These are phyloP conservation scores for Fusarium keratoplasticum DNA, from an alignment of 2,329 filamentous ascomycete species.

Conservation along the genomic window DNA sequence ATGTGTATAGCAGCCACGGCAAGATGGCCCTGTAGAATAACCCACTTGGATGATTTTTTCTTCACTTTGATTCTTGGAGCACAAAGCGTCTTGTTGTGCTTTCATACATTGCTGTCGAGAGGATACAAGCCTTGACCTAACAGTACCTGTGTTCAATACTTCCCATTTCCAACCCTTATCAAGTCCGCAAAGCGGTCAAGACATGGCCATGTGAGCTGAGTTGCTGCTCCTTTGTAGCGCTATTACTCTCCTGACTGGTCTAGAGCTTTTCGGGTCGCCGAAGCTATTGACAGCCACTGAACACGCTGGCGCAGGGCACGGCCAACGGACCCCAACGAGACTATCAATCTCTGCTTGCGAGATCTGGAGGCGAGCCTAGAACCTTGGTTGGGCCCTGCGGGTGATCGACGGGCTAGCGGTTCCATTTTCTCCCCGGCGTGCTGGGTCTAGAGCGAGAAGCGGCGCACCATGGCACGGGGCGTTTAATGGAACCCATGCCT, in stretches of 20 bases:
- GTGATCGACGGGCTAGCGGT: background rate
- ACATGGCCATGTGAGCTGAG: background rate
- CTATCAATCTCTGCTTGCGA: background rate
- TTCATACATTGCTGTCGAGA: background rate
- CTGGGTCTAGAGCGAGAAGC: background rate
- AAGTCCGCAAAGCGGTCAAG: background rate
- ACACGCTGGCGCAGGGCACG: background rate
- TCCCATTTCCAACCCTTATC: background rate
- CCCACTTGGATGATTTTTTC: background rate
- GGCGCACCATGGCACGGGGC: background rate
- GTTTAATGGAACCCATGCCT: background rate
- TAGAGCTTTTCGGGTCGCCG: background rate
- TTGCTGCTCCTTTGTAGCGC: background rate
- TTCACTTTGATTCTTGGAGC: background rate
- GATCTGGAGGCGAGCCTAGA: background rate
- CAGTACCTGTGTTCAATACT: background rate
- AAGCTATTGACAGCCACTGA: background rate
- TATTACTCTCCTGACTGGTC: background rate
- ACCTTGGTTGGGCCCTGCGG: background rate
- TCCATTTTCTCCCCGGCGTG: background rate
- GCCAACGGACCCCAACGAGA: background rate
- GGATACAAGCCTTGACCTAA: background rate
- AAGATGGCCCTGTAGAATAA: background rate
- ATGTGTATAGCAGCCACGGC: background rate
- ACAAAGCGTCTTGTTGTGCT: background rate